Conservation (phyloP, 306 rosid genomes). For the Cicer judaicum region DNA sequence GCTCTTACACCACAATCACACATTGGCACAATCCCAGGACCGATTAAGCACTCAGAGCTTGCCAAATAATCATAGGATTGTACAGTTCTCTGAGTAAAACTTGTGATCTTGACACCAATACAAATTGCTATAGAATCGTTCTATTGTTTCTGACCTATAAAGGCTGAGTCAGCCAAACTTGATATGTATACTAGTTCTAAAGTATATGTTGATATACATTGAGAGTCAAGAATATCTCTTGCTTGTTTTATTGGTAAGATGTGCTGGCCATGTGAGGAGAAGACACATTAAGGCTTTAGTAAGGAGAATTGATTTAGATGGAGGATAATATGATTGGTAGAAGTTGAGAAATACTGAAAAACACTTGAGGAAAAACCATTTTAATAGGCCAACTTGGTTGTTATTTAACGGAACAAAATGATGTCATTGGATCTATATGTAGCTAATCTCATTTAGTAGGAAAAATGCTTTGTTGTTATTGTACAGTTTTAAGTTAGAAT, state of each 20-base stretch:
- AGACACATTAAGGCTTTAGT: neutral
- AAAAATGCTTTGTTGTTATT: slow-evolving; percentile 4
- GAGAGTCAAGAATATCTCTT: slow-evolving; percentile 23
- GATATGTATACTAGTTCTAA: neutral
- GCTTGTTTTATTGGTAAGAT: neutral
- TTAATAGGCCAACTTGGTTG: slow-evolving; percentile 6
- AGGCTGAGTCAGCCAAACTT: neutral
- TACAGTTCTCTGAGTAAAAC: neutral
- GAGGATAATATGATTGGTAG: slow-evolving; percentile 4
- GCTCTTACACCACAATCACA: neutral
- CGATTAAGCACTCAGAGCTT: neutral
- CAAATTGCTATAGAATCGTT: neutral
- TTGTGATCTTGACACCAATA: neutral
- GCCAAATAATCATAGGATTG: neutral
- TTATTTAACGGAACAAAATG: slow-evolving; percentile 3
- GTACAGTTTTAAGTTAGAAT: slow-evolving; percentile 28
- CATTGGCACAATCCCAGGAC: neutral
- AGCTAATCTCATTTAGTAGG: neutral
- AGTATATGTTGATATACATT: neutral
- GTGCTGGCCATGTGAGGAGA: slow-evolving; percentile 2
- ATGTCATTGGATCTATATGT: neutral
- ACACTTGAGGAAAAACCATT: neutral
- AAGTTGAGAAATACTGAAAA: slow-evolving; percentile 15
- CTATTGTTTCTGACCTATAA: neutral
- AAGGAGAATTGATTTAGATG: slow-evolving; percentile 2